Base-by-base conservation (phyloP, 305 asterid genomes). In the Fraxinus floribunda region DNA sequence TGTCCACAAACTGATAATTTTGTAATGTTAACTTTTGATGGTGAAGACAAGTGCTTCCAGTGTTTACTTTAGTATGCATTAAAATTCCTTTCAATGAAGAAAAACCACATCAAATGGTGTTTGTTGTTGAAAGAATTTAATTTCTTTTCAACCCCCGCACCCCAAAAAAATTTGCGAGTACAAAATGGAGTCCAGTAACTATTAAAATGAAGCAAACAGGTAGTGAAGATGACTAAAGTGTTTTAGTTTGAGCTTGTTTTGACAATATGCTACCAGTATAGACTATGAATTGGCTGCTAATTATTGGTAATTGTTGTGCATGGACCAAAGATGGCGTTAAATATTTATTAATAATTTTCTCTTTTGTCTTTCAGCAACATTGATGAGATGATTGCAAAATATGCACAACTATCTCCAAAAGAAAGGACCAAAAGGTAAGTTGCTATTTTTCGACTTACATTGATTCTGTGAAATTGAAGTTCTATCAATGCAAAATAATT, bases 331-430 rank as follows among this genome's bases (percentile, higher is more conserved):
- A 57, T 49, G n/a, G 5, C 3, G 62, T 39, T 34, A 3, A 52
- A 35, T 77, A 20, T 22, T 75, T 41, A 55, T 36, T 18, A 39
- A 76, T 66, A 77, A 13, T 78, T 76, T 11, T 34, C 30, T 15
- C 39, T 83, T 87, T 64, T 34, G 20, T 71, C 84, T 87, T 44
- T 83, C 91, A 95, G 98, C 90, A 92, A 90, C 84, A 83, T 94
- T 36, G 97, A 91, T 87, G 98, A 95, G 83, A 91, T 95, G 89
- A 88, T 92, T 81, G 90, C 97, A 70, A 94, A 93, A 82, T 94
- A 92, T 80, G 92, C 98, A 52, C 97, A 91, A 77, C 92, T 91
- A 76, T 90, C 97, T 55, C 94, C 98, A 20, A 93, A 91, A 86
- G 98, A 92, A 89, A 90, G 97, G 80, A 92, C 95, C 24, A 95